phyloP scores from a whole-genome alignment of 148 eudicot genomes.

The Rheum nobile region DNA sequence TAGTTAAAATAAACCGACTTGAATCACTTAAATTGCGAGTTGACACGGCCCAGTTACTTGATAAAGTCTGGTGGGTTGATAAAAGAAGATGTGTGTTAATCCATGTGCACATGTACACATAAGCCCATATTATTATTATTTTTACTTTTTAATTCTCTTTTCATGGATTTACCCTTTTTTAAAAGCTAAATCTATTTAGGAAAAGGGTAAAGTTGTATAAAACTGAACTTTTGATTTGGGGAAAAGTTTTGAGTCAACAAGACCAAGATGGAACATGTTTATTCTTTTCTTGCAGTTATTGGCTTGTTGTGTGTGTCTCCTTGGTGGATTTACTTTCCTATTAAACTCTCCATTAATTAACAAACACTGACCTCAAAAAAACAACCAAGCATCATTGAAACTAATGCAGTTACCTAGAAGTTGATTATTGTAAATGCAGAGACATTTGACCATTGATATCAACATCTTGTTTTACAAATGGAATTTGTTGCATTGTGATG shows the following conservation, averaged over 20 bases:
- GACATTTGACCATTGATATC: constrained; percentile 1
- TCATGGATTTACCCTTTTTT: neutral
- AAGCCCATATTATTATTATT: neutral
- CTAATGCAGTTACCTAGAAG: neutral
- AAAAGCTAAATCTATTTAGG: neutral
- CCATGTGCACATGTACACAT: no score
- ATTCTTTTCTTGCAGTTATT: neutral
- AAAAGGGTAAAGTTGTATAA: neutral
- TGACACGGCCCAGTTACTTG: neutral
- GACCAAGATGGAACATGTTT: neutral
- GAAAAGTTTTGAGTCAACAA: neutral
- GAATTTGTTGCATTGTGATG: neutral
- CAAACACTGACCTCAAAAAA: constrained; percentile 1
- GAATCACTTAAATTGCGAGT: neutral
- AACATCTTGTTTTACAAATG: neutral
- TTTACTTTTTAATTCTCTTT: neutral
- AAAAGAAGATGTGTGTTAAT: no score
- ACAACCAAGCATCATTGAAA: constrained; percentile 7
- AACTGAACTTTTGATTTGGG: constrained; percentile 2
- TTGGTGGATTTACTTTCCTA: constrained; percentile 5
- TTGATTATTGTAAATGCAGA: neutral
- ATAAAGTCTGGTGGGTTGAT: no score
- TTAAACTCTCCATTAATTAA: constrained; percentile 1
- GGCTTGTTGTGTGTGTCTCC: constrained; percentile 1
- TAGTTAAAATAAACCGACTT: no score